Evolutionary conservation across 352 stramenopile species (phyloP).

Genomic region (Phytophthora cryptogea): DNA sequence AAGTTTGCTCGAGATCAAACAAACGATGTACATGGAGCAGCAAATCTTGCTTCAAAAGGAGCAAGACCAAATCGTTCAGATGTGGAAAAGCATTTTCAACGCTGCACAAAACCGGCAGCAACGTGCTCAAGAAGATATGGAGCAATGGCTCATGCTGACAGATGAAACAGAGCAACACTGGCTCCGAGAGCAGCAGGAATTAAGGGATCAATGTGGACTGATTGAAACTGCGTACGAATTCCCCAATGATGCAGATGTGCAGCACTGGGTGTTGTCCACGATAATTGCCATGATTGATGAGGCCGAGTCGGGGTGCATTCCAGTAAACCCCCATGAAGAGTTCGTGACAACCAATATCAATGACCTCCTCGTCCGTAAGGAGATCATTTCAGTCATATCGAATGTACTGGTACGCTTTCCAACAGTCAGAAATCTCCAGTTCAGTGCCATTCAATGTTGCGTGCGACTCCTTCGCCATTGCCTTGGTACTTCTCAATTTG

Average conservation of each 20-base stretch:
- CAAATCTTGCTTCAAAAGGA: slow-evolving; percentile 28
- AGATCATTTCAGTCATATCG: slow-evolving; percentile 17
- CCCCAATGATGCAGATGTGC: slow-evolving; percentile 37
- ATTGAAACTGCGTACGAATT: slow-evolving; percentile 37
- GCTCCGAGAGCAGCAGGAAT: slow-evolving; percentile 26
- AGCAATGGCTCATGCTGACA: slow-evolving; percentile 18
- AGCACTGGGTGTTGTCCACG: slow-evolving; percentile 33
- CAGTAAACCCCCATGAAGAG: slow-evolving; percentile 3
- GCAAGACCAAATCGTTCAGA: slow-evolving; percentile 22
- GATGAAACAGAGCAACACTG: slow-evolving; percentile 26
- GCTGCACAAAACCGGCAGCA: slow-evolving; percentile 14
- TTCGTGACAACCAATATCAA: slow-evolving; percentile 14
- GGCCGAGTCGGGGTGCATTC: neutral
- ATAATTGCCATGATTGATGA: slow-evolving; percentile 31
- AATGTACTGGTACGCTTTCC: slow-evolving; percentile 30
- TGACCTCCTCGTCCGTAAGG: slow-evolving; percentile 10
- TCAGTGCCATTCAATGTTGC: slow-evolving; percentile 19
- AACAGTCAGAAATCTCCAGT: slow-evolving; percentile 24
- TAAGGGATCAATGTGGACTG: slow-evolving; percentile 37
- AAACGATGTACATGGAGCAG: slow-evolving; percentile 20
- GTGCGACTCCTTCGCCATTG: slow-evolving; percentile 24
- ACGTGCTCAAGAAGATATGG: slow-evolving; percentile 23
- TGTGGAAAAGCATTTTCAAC: slow-evolving; percentile 17
- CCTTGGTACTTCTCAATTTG: neutral
- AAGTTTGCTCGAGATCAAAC: slow-evolving; percentile 24